Base-by-base conservation (phyloP, 2,329 filamentous ascomycete genomes). In the Beauveria asiatica region DNA sequence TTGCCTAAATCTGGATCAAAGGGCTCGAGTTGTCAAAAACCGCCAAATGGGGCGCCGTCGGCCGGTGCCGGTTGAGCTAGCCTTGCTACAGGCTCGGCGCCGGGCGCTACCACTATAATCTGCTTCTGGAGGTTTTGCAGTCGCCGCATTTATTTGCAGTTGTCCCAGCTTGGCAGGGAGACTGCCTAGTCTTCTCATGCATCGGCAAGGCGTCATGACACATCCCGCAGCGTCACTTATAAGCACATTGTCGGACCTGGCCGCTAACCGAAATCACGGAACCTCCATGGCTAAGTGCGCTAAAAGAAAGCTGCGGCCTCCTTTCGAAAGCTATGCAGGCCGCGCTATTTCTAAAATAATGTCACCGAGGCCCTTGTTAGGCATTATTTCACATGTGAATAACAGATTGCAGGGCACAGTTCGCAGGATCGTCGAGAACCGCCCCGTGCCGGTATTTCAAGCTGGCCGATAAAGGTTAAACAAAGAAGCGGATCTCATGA, bases 1-100 rank as follows among this genome's bases (percentile, higher is more conserved):
- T 52, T 59, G 16, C 10, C 25, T 5, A 19, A 52, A 37, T 45
- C n/a, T 59, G n/a, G 48, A 37, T 39, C 45, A 45, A 23, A 16
- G 13, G 13, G 19, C 44, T 57, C 39, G 19, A 16, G 7, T 33
- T 49, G 42, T 42, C 39, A 13, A 16, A 30, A 58, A 57, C 33
- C 56, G 37, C 23, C 56, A 23, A 37, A 44, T 42, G 58, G 42
- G 58, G 58, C 44, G 25, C 58, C 45, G 51, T 60, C 58, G 58
- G 58, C 58, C 58, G 51, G 51, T 50, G 58, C 58, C 58, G 58
- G 51, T 46, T 52, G 37, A 41, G 25, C n/a, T 49, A 49, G 55
- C 45, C 23, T 57, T 17, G 44, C 23, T 33, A 33, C 10, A 25
- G 25, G 11, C 44, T 49, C 45, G 46, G 56, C 46, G 33, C 56